phyloP scores from a whole-genome alignment of 495 filamentous ascomycete genomes.

The Podospora sp. region DNA sequence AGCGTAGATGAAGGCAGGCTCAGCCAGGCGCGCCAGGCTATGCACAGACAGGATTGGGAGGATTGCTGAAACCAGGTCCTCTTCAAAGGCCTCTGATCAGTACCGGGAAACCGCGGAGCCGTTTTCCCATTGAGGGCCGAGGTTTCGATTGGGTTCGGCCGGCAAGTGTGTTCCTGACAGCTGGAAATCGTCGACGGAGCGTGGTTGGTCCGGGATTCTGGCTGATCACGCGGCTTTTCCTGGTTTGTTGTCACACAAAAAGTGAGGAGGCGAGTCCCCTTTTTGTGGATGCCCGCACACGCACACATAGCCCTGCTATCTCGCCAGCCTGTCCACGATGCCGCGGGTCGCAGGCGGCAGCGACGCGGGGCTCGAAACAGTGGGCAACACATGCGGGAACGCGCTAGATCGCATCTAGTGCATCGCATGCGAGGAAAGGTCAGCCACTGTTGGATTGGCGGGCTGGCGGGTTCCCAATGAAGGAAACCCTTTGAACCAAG shows the following conservation, averaged over 20 bases:
- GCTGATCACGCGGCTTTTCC: slow-evolving; percentile 18
- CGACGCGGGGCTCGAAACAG: not conserved
- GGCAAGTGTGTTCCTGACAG: slow-evolving; percentile 18
- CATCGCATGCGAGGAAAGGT: slow-evolving; percentile 16
- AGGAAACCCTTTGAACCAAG: not conserved
- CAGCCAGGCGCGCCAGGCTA: not conserved
- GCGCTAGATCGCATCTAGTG: slow-evolving; percentile 17
- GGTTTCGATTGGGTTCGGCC: not conserved
- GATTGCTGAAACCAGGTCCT: slow-evolving; percentile 15
- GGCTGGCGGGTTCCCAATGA: not conserved
- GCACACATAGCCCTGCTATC: not conserved
- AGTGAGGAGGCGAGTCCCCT: slow-evolving; percentile 10
- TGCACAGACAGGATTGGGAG: not conserved
- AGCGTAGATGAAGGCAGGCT: too few species aligned
- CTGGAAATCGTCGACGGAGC: slow-evolving; percentile 6
- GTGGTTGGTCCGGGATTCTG: slow-evolving; percentile 9
- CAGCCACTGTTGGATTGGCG: slow-evolving; percentile 8
- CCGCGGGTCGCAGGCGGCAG: not conserved
- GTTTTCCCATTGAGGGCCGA: not conserved
- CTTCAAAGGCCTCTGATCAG: slow-evolving; percentile 8
- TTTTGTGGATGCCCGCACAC: slow-evolving; percentile 4
- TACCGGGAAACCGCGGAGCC: slow-evolving; percentile 13
- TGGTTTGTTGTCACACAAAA: slow-evolving; percentile 15
- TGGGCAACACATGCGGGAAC: slow-evolving; percentile 11
- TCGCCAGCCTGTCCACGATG: not conserved